phyloP scores from a whole-genome alignment of 2,329 filamentous ascomycete species.

The Colletotrichum cereale region DNA sequence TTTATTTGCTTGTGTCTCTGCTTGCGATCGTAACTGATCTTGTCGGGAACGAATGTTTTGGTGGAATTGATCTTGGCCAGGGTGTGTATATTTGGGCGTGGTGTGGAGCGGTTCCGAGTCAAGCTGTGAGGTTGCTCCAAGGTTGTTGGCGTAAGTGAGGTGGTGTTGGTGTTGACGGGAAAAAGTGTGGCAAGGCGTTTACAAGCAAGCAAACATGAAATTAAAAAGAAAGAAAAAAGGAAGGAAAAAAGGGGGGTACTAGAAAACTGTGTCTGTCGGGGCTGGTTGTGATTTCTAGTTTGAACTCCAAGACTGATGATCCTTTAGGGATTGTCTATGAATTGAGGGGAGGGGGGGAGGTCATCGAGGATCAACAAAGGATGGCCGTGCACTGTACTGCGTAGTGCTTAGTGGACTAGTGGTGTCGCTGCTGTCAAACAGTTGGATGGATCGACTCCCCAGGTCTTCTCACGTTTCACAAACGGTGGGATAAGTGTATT shows the following conservation, averaged over 20 bases:
- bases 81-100: no score
- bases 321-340: not conserved
- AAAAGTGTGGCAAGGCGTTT: not conserved
- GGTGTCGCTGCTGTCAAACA: not conserved
- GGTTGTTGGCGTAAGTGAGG: not conserved
- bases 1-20: not conserved
- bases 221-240: no score
- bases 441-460: not conserved
- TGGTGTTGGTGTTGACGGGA: not conserved
- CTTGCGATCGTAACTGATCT: not conserved
- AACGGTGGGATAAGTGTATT: not conserved
- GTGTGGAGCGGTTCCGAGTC: not conserved
- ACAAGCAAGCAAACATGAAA: not conserved
- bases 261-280: not conserved
- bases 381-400: not conserved
- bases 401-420: not conserved
- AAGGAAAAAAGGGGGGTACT: not conserved
- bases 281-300: not conserved
- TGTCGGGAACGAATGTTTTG: not conserved
- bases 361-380: constrained; percentile 9
- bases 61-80: not conserved
- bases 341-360: not conserved
- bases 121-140: not conserved
- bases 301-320: not conserved
- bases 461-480: not conserved